Base-by-base conservation (phyloP, 805 yeast species). In the Saitoella complicata region DNA sequence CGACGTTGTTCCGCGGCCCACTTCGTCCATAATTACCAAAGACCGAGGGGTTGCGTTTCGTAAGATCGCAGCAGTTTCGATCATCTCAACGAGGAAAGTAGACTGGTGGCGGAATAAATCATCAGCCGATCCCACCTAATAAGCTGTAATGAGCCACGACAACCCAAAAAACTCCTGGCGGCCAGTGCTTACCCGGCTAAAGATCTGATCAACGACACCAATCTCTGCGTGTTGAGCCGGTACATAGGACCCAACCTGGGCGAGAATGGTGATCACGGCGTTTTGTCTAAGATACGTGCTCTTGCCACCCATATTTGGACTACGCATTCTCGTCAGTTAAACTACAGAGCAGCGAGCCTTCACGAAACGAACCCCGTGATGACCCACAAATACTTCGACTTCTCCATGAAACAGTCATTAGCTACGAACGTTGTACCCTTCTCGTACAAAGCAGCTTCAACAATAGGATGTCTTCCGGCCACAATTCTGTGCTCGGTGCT, bases 31-130 rank as follows among this genome's bases (percentile, higher is more conserved):
- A 21, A 86, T 76, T 0, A 88, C 81, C 49, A 86, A 63, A 0
- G 95, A 83, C 34, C 69, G 64, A 1, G 64, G 52, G 0, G 91
- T 78, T 6, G 93, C 79, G 38, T 74, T 71, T 36, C 71, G 65
- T 35, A 86, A 58, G 34, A 86, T 84, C 39, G 67, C 62, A 2
- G 84, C 74, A 2, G 94, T 80, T 57, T 86, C 95, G 37, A 78
- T 68, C 94, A 86, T 84, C 54, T 86, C 95, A 10, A 80, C 83
- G 94, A 85, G 83, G 55, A 86, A 86, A 0, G 95, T 85, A n/a
- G 91, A 80, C 54, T 80, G 73, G 38, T 86, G 86, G 41, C 75
- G 70, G 48, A 73, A 73, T 31, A 86, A 70, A 54, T 84, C 84
- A 62, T 86, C 95, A 8, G 67, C 70, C 0, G 84, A 78, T 0